These are phyloP conservation scores for Ormosia emarginata DNA, from an alignment of 306 rosid genomes.

Conservation along the genomic window DNA sequence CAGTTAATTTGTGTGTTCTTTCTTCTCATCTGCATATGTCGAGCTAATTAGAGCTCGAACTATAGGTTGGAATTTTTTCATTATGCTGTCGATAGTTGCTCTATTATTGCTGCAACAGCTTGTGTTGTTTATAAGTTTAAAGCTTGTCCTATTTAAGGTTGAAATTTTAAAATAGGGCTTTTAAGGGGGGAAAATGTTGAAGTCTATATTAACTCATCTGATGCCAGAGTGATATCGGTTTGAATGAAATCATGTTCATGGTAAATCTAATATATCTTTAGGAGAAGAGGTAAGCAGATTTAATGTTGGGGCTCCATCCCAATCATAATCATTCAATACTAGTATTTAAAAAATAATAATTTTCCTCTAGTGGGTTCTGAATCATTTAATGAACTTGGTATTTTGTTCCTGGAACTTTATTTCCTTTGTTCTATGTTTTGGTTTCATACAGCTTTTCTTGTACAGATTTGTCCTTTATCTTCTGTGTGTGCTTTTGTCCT, in stretches of 20 bases:
- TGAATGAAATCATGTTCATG: background rate
- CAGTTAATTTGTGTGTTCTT: background rate
- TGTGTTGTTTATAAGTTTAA: background rate
- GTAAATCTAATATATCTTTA: background rate
- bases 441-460: background rate
- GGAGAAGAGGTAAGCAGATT: background rate
- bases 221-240: background rate
- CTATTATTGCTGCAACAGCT: background rate
- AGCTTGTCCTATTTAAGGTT: background rate
- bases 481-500: background rate
- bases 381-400: background rate
- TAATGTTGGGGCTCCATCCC: background rate
- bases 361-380: background rate
- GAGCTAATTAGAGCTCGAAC: too few species aligned
- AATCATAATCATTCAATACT: background rate
- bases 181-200: background rate
- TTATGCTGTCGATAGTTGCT: too few species aligned
- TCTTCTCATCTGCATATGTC: too few species aligned
- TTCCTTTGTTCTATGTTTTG: too few species aligned
- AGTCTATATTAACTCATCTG: background rate
- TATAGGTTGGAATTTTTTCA: too few species aligned
- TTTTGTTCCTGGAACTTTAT: background rate
- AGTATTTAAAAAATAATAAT: background rate
- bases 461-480: background rate
- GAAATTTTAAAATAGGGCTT: background rate